Evolutionary conservation across 1,284 basidiomycete species (phyloP).

Genomic region (Trametes sp.): DNA sequence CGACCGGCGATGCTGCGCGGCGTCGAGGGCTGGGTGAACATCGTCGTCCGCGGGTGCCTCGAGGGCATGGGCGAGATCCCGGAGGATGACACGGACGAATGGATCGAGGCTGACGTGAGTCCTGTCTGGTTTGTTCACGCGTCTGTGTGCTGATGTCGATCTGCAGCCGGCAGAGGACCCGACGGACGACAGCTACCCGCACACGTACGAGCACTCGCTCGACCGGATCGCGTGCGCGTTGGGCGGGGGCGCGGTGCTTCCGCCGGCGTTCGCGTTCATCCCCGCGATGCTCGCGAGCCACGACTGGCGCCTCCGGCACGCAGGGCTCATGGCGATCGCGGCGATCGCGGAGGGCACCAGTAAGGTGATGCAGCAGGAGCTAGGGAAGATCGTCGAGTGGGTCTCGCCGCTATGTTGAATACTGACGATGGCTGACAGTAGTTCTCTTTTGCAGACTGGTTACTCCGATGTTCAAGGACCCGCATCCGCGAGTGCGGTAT

Average conservation of each 20-base stretch:
- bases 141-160: background rate
- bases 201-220: conserved; percentile 80
- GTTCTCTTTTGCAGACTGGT: conserved; percentile 71
- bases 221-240: conserved; percentile 80
- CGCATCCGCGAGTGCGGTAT: conserved; percentile 83
- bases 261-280: conserved; percentile 79
- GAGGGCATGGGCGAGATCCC: conserved; percentile 84
- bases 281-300: conserved; percentile 79
- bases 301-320: conserved; percentile 85
- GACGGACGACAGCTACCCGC: conserved; percentile 77
- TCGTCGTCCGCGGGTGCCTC: conserved; percentile 73
- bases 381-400: conserved; percentile 77
- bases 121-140: background rate
- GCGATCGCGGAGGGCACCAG: conserved; percentile 80
- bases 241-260: conserved; percentile 75
- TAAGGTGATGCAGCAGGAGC: conserved; percentile 79
- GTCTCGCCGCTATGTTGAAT: conserved; percentile 33
- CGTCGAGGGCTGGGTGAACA: conserved; percentile 70
- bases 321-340: conserved; percentile 82
- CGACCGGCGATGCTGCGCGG: conserved; percentile 70
- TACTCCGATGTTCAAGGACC: conserved; percentile 76
- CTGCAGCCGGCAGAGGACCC: conserved; percentile 69
- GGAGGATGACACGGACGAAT: conserved; percentile 63
- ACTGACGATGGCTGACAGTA: conserved; percentile 12
- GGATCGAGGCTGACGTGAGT: conserved; percentile 79